A percentile compares a stretch with the other conserved stretches of the same genome.
These are phyloP conservation scores for Plantago rigida DNA, from an alignment of 305 asterid genomes.

Conservation along the genomic window DNA sequence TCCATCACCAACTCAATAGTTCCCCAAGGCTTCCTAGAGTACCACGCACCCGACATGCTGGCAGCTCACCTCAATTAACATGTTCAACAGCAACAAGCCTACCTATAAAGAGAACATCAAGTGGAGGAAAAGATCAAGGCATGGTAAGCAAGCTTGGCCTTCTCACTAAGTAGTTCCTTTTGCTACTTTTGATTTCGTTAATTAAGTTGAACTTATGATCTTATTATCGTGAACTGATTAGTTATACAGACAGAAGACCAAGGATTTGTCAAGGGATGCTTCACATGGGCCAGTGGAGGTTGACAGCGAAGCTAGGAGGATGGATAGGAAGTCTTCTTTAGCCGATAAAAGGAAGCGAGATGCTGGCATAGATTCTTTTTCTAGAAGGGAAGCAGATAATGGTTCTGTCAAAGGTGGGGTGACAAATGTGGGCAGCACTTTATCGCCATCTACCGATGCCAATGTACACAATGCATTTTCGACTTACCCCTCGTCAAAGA, in stretches of 20 bases:
- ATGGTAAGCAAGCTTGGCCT: conserved; percentile 40
- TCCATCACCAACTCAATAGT: conserved; percentile 96
- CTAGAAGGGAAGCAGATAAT: conserved; percentile 50
- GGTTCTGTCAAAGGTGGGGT: conserved; percentile 40
- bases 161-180: conserved; percentile 17
- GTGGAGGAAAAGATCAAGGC: conserved; percentile 67
- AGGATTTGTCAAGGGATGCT: conserved; percentile 57
- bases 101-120: conserved; percentile 62
- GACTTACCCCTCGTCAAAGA: conserved; percentile 21
- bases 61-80: conserved; percentile 75
- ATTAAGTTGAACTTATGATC: conserved; percentile 1
- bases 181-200: conserved; percentile 20
- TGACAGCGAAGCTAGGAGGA: conserved; percentile 55
- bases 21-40: conserved; percentile 96
- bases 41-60: conserved; percentile 94
- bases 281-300: conserved; percentile 37
- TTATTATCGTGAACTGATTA: conserved; percentile 26
- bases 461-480: conserved; percentile 43
- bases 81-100: conserved; percentile 60
- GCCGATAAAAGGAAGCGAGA: conserved; percentile 52
- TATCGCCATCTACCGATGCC: conserved; percentile 50
- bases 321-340: conserved; percentile 42
- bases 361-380: conserved; percentile 37
- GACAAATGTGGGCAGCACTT: conserved; percentile 41
- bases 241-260: conserved; percentile 63